Evolutionary conservation across 306 rosid genomes (phyloP), one percentile per base, ranked within the genome.

Genomic region (Cucurbita maxima): DNA sequence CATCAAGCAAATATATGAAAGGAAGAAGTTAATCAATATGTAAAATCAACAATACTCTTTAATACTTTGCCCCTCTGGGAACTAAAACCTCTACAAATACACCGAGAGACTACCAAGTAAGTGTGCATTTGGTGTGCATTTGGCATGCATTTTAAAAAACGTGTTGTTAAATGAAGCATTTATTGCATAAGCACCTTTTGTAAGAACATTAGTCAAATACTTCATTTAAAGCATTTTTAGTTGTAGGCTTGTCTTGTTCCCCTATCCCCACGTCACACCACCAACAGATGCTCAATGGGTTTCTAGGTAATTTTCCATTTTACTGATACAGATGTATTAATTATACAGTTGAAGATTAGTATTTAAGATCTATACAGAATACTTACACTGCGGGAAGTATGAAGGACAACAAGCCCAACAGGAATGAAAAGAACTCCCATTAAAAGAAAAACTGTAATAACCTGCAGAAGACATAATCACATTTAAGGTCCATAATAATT

Each of bases 351-450:
- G 41, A 37, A 76, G 38, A 37, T 52, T 51, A 66, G 48, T 38
- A 64, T 79, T 58, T 74, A 60, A 78, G 22, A 77, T 73, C 71
- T 52, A 68, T 68, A 81, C 41, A 75, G 41, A 55, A 76, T 75
- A 77, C 64, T 76, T 87, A 93, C 98, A 79, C 76, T 87, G 67
- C 71, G 82, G 6, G 98, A 90, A 40, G 89, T 82, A 41, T 77
- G 86, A 59, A 93, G 94, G 66, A 87, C 79, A 72, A 93, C 60
- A 82, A 93, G 77, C 75, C 98, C 98, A 43, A 81, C 74, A 11
- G 98, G 98, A 87, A 93, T 83, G 88, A 90, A 90, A 70, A 89
- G 58, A 52, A 85, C 71, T 67, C 96, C 89, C 78, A 85, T 79
- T 81, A 87, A 66, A 40, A 90, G 77, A 82, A 88, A 93, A 75